Conservation (phyloP, 176 grass and related monocot species). For the Saccharum officinarum region DNA sequence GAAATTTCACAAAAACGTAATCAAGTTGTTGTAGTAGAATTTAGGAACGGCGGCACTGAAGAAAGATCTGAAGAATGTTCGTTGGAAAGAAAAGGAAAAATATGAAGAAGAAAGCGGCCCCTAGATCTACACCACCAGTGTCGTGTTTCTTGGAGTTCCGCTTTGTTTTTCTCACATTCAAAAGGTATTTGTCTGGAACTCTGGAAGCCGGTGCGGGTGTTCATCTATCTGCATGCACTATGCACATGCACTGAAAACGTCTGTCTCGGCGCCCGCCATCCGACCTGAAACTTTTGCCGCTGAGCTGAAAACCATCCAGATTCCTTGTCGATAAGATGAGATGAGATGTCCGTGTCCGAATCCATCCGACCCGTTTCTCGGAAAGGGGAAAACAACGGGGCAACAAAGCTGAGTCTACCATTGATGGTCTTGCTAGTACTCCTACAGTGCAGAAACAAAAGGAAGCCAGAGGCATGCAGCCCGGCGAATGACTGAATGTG, state of each 20-base stretch:
- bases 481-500: no score
- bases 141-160: background rate
- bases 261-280: background rate
- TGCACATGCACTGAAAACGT: background rate
- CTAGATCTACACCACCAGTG: background rate
- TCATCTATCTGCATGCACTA: constrained; percentile 15
- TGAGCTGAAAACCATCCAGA: constrained; percentile 11
- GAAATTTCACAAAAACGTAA: no score
- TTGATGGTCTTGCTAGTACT: no score
- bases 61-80: background rate
- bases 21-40: no score
- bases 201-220: background rate
- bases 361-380: background rate
- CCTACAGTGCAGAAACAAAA: no score
- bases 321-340: background rate
- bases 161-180: background rate
- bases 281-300: background rate
- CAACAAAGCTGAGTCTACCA: background rate
- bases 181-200: background rate
- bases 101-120: background rate
- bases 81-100: background rate
- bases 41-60: background rate
- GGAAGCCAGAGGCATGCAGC: no score
- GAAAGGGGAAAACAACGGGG: background rate
- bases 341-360: constrained; percentile 20